Base-by-base conservation (phyloP, 2,329 filamentous ascomycete genomes). In the Penicillium psychrosexuale region DNA sequence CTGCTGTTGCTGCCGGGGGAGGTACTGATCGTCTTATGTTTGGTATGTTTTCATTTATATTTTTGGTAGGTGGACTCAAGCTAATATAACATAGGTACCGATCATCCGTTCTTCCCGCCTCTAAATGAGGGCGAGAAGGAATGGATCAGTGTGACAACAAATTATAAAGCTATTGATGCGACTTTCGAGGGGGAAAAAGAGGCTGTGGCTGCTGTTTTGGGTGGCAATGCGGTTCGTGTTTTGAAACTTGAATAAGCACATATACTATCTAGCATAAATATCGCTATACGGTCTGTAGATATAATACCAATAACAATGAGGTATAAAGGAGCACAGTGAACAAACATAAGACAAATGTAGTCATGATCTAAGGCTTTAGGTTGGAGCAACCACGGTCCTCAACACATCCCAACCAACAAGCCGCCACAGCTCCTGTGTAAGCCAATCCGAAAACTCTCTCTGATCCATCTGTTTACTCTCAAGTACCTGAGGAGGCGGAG, bases 1-100 rank as follows among this genome's bases (percentile, higher is more conserved):
- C 91, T 0, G 91, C 96, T 13, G 83, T 95, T 7, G 91, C 94
- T 71, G 89, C 87, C 0, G 84, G 70, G 2, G 73, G 67, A 3
- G 67, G 70, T 19, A 61, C 67, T 11, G 72, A 75, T 62, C 69
- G 75, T 51, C 64, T 77, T 24, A 63, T 77, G 51, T 77, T 77
- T 49, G 75, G 72, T 75, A 65, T 55, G 62, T 55, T 12, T 50
- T 40, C 8, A 22, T 11, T 39, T 27, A 12, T 4, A n/a, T 19
- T 28, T 1, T 31, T 17, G 6, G 3, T 43, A 6, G n/a, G 1
- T 1, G 17, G 13, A 6, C 33, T 28, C 27, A 39, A 30, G 37
- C 58, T 66, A 28, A 63, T 36, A 19, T 17, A 15, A 22, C 8
- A 12, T 44, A 75, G 72, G 75, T 28, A 77, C 75, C 12, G 75